Evolutionary conservation across 192 early-diverging fungal genomes (phyloP), one percentile per base, ranked within the genome.

Genomic region (Coemansia sp.): DNA sequence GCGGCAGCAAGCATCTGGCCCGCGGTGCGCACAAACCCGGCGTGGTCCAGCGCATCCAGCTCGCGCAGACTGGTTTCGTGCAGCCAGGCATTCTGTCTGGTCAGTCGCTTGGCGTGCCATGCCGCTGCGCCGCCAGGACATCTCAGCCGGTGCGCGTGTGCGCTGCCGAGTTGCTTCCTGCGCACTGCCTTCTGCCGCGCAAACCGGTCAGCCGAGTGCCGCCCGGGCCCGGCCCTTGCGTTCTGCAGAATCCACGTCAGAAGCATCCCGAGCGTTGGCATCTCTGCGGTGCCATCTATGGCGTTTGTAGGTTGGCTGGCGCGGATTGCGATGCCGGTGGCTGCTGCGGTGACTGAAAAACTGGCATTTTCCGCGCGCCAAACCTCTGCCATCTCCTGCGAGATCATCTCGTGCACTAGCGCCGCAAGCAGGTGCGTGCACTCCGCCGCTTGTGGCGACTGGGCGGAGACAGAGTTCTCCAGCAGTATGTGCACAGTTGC

Each of bases 401-500:
- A 37, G 9, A 40, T 13, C 13, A n/a, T 7, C 9, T 53, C 37
- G 16, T 11, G 37, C 32, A 40, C 37, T 2, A 41, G 13, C 0
- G 40, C 7, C 37, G 17, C 16, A 13, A 64, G n/a, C 48, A 64
- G 51, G 3, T 38, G 37, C 17, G 38, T 53, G 44, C 44, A 64
- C 25, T 38, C n/a, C 5, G n/a, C 11, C 6, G 46, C n/a, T 1
- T 11, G 63, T 17, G 63, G 49, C 39, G 48, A 53, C 25, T 39
- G 37, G 5, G 49, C 63, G 10, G 61, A 32, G 1, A 46, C 61
- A 1, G 25, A 38, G 54, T 37, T 53, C 68, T 63, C 68, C 12
- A 70, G 25, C 41, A 40, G 42, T 53, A 70, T 32, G 25, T 37
- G 38, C 19, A 69, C 51, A n/a, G 59, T 62, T 13, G 38, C 48